A percentile compares a stretch with the other conserved stretches of the same genome.
phyloP scores from a whole-genome alignment of 805 yeast species.

The Barnettozyma vustinii region DNA sequence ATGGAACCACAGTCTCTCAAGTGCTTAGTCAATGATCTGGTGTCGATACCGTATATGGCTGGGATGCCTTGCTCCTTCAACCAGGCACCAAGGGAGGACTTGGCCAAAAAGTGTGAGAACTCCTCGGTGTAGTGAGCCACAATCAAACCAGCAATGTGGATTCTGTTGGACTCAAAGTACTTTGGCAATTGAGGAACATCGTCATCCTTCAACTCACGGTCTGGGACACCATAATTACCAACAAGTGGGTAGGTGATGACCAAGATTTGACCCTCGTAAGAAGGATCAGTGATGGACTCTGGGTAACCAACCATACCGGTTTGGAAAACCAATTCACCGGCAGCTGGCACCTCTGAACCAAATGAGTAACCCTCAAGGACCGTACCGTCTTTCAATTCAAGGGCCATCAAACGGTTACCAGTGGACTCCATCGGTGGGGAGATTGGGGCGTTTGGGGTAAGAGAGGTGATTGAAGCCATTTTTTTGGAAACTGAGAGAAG shows the following conservation, averaged over 20 bases:
- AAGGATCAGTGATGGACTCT: slow-evolving; percentile 96
- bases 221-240: slow-evolving; percentile 99
- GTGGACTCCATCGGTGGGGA: slow-evolving; percentile 85
- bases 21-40: slow-evolving; percentile 89
- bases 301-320: slow-evolving; percentile 99
- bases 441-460: slow-evolving; percentile 66
- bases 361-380: slow-evolving; percentile 92
- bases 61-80: slow-evolving; percentile 87
- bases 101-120: slow-evolving; percentile 90
- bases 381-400: slow-evolving; percentile 83
- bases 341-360: slow-evolving; percentile 83
- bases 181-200: slow-evolving; percentile 72
- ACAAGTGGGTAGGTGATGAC: slow-evolving; percentile 95
- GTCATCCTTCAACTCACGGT: slow-evolving; percentile 70
- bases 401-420: slow-evolving; percentile 77
- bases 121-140: slow-evolving; percentile 97
- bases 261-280: slow-evolving; percentile 94
- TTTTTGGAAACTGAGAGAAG: slow-evolving; percentile 1
- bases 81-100: slow-evolving; percentile 91
- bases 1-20: slow-evolving; percentile 91
- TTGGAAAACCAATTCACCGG: slow-evolving; percentile 98
- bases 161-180: slow-evolving; percentile 86
- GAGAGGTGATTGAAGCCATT: slow-evolving; percentile 11
- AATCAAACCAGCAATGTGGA: slow-evolving; percentile 94
- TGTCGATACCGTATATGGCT: slow-evolving; percentile 96